A percentile compares a stretch with the other conserved stretches of the same genome.
phyloP scores from a whole-genome alignment of 768 basidiomycete species.

The Auricularia cornea region DNA sequence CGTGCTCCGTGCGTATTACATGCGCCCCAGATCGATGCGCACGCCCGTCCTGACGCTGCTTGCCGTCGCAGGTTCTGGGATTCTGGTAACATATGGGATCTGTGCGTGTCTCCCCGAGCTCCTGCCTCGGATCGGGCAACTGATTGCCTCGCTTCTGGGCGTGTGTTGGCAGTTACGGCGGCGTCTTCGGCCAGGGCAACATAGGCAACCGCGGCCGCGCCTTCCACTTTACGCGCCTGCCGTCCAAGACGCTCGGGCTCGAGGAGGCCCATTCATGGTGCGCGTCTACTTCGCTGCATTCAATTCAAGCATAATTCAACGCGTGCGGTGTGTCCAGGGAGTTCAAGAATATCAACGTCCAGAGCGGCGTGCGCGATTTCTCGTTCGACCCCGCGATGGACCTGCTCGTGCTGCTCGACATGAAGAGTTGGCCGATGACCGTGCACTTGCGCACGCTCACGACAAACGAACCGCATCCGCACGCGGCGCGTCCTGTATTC shows the following conservation, averaged over 20 bases:
- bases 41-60: neutral
- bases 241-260: conserved; percentile 20
- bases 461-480: conserved; percentile 43
- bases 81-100: neutral
- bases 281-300: conserved; percentile 34
- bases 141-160: neutral
- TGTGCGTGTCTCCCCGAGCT: neutral
- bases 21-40: conserved; percentile 42
- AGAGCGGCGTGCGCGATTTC: conserved; percentile 38
- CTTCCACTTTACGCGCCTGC: conserved; percentile 45
- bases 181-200: conserved; percentile 31
- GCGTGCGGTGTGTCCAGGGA: neutral
- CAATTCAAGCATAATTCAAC: neutral
- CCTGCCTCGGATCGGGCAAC: neutral
- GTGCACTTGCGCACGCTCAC: conserved; percentile 43
- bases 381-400: conserved; percentile 52
- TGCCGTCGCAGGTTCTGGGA: neutral
- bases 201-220: conserved; percentile 37
- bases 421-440: conserved; percentile 38
- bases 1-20: conserved; percentile 35
- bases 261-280: conserved; percentile 29
- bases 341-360: neutral
- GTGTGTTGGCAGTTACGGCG: neutral
- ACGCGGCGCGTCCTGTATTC: conserved; percentile 32
- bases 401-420: conserved; percentile 41